These are phyloP conservation scores for Aspergillus fumigatiaffinis DNA, from an alignment of 2,329 filamentous ascomycete genomes.

Conservation along the genomic window DNA sequence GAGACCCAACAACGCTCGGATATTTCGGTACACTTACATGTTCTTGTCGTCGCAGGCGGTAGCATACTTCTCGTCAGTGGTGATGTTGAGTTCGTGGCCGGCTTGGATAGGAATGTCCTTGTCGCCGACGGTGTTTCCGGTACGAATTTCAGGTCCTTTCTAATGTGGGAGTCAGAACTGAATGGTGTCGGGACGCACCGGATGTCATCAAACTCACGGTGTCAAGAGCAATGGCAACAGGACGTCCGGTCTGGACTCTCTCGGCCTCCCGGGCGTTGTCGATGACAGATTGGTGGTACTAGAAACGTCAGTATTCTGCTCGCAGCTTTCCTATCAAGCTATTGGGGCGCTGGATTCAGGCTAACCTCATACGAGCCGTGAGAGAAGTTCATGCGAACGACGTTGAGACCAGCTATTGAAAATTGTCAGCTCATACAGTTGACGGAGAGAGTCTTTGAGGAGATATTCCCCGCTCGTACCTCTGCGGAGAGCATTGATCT, in stretches of 20 bases:
- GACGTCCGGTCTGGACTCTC: slow-evolving; percentile 70
- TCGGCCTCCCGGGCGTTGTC: slow-evolving; percentile 90
- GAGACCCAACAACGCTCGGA: background rate
- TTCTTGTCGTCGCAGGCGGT: slow-evolving; percentile 81
- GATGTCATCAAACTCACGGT: slow-evolving; percentile 56
- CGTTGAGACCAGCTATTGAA: slow-evolving; percentile 74
- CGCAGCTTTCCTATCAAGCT: background rate
- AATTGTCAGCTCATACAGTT: slow-evolving; percentile 12
- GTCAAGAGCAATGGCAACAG: slow-evolving; percentile 89
- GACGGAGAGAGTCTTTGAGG: background rate
- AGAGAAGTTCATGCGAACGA: slow-evolving; percentile 99
- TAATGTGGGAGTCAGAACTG: slow-evolving; percentile 24
- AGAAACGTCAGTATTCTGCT: slow-evolving; percentile 11
- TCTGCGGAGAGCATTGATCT: slow-evolving; percentile 88
- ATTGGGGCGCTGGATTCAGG: background rate
- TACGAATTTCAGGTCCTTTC: slow-evolving; percentile 84
- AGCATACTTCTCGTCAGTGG: slow-evolving; percentile 90
- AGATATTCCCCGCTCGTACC: slow-evolving; percentile 33
- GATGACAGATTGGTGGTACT: slow-evolving; percentile 98
- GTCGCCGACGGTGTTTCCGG: slow-evolving; percentile 68
- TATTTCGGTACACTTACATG: slow-evolving; percentile 62
- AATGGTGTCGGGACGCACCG: background rate
- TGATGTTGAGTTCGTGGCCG: slow-evolving; percentile 87
- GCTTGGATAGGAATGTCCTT: slow-evolving; percentile 75
- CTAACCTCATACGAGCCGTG: slow-evolving; percentile 77